These are phyloP conservation scores for Lyophyllum atratum DNA, from an alignment of 768 basidiomycete genomes.

Conservation along the genomic window DNA sequence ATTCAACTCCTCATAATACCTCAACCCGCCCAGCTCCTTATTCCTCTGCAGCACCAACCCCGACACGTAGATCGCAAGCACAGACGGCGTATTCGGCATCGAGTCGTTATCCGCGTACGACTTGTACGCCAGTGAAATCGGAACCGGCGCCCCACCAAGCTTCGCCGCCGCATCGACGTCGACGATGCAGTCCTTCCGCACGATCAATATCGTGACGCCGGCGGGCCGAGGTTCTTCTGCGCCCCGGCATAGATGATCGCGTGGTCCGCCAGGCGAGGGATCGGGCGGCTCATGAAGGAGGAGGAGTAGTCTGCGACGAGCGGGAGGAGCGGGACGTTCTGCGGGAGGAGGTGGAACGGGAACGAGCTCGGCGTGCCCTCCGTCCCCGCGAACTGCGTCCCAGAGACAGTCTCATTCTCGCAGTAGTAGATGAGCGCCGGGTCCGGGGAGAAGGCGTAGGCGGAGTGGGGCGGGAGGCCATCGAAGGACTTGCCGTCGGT, in stretches of 20 bases:
- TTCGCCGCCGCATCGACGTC: slow-evolving; percentile 79
- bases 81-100: slow-evolving; percentile 92
- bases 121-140: slow-evolving; percentile 82
- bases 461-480: slow-evolving; percentile 71
- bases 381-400: slow-evolving; percentile 75
- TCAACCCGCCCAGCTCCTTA: slow-evolving; percentile 62
- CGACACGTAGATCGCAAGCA: slow-evolving; percentile 88
- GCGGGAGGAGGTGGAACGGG: slow-evolving; percentile 75
- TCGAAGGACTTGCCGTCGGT: slow-evolving; percentile 73
- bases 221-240: slow-evolving; percentile 97
- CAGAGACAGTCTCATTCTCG: slow-evolving; percentile 98
- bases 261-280: slow-evolving; percentile 84
- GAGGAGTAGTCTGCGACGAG: slow-evolving; percentile 96
- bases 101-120: slow-evolving; percentile 73
- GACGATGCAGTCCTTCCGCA: slow-evolving; percentile 92
- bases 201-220: slow-evolving; percentile 90
- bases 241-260: slow-evolving; percentile 96
- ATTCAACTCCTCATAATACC: slow-evolving; percentile 67
- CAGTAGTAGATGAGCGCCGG: slow-evolving; percentile 96
- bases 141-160: slow-evolving; percentile 75
- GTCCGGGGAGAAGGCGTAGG: slow-evolving; percentile 76
- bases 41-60: slow-evolving; percentile 81
- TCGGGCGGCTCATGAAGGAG: slow-evolving; percentile 94
- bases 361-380: slow-evolving; percentile 63
- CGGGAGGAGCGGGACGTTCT: slow-evolving; percentile 56